Evolutionary conservation across 352 stramenopile species (phyloP), one percentile per base, ranked within the genome.

Genomic region (Globisporangium nunn): DNA sequence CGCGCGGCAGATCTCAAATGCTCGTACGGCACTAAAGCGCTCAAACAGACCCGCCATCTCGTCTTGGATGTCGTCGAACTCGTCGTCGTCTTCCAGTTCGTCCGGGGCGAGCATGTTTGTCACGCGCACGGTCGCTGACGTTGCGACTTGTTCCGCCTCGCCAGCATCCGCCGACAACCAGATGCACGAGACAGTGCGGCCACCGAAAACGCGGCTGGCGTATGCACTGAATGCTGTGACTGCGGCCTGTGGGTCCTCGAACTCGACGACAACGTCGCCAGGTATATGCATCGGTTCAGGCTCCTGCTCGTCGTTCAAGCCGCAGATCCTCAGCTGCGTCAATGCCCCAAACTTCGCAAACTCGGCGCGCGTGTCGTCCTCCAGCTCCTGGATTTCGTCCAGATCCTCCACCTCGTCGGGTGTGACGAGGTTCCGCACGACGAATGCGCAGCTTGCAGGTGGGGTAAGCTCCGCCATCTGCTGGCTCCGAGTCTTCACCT

Each of bases 381-480:
- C 47, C 4, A 87, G 43, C 14, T 87, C 78, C 0, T 70, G 54
- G 4, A 61, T 68, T 37, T 91, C 78, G 51, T 88, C 78, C 0
- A 71, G 62, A 46, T 87, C 69, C 51, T 75, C 65, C 4, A 87
- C 39, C 4, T 91, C 75, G 23, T 78, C 67, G 1, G 56, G 37
- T 6, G 68, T 62, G 8, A 86, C 33, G n/a, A 89, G 54, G 12
- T 68, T 70, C 10, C 46, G 51, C 33, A 75, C 67, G 6, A 52
- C 23, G 54, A 81, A 73, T 45, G 29, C 50, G 23, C 30, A 46
- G 15, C 0, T 14, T 1, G 7, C 4, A 29, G 33, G 15, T 11
- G 11, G 3, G 4, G 17, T 2, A 1, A 2, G 6, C 17, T 7
- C 10, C 28, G 11, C 15, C 7, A 10, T 23, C 23, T 23, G 12